phyloP scores from a whole-genome alignment of 768 basidiomycete genomes.

The Leccinum boreale region DNA sequence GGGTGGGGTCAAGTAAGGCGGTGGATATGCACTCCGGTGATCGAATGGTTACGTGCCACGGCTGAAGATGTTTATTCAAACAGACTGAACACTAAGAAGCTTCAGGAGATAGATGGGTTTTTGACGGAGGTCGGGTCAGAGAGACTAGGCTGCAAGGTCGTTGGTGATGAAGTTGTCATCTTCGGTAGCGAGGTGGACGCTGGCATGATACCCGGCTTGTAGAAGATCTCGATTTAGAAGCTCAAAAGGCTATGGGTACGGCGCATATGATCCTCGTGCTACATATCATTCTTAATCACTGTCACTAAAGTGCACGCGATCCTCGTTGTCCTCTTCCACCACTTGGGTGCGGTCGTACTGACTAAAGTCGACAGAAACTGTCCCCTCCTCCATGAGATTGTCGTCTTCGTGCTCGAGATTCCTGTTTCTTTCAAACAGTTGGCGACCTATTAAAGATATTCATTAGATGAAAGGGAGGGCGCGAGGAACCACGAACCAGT shows the following conservation, averaged over 20 bases:
- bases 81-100: slow-evolving; percentile 25
- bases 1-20: slow-evolving; percentile 36
- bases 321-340: slow-evolving; percentile 50
- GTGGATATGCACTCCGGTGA: slow-evolving; percentile 69
- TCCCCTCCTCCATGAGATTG: slow-evolving; percentile 77
- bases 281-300: slow-evolving; percentile 57
- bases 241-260: slow-evolving; percentile 5
- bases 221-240: slow-evolving; percentile 21
- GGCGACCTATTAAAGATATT: slow-evolving; percentile 60
- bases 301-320: slow-evolving; percentile 74
- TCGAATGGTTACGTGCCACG: slow-evolving; percentile 66
- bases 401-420: slow-evolving; percentile 74
- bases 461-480: background rate
- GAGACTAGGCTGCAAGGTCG: slow-evolving; percentile 54
- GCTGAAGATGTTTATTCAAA: slow-evolving; percentile 49
- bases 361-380: slow-evolving; percentile 82
- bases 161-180: slow-evolving; percentile 51
- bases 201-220: slow-evolving; percentile 63
- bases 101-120: slow-evolving; percentile 57
- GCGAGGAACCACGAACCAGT: slow-evolving; percentile 50
- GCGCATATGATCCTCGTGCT: slow-evolving; percentile 6
- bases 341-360: slow-evolving; percentile 75
- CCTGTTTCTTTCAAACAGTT: slow-evolving; percentile 84
- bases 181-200: slow-evolving; percentile 51
- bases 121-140: slow-evolving; percentile 55